Base-by-base conservation (phyloP, 108 stramenopile species). In the Poteriospumella lacustris region DNA sequence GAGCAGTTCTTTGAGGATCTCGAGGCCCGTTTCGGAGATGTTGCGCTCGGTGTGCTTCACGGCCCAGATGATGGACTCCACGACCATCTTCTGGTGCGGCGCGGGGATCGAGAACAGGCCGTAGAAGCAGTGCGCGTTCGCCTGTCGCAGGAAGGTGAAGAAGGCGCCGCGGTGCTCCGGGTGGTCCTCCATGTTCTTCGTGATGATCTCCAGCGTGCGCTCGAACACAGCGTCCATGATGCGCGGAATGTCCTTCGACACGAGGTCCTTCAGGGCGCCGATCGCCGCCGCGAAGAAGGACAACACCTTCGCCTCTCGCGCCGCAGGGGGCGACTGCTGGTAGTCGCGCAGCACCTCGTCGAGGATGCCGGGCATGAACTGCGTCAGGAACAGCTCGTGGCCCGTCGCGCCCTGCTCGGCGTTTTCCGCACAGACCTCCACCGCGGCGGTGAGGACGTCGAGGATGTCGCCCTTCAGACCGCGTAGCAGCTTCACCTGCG, bases 31-130 rank as follows among this genome's bases (percentile, higher is more conserved):
- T 78, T 95, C 96, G 43, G 92, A 85, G 75, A 97, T 95, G 78
- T 96, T 97, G 60, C 98, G 86, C 82, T 97, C 98, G 12, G 96
- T 97, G 85, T 99, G 97, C 88, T 97, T 99, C 88, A 98, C 92
- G 5, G 96, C 98, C 98, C 97, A 99, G 42, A 98, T 95, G 75
- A 98, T 90, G 34, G 94, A 87, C 82, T 99, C 94, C 0, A 99
- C 92, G 19, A 97, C 96, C 26, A 97, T 87, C 85, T 97, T 96
- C 85, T 97, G 96, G 78, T 97, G 96, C 68, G 90, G 93, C 1
- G 93, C 83, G 31, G 95, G 94, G 36, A 97, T 95, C 68, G 88
- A 91, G 88, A 97, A 97, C 38, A 99, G 90, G 15, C 96, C 93
- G 52, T 90, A 90, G 76, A 97, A 97, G 80, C 96, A 97, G 81